Conservation (phyloP, 805 yeast genomes). For the Hanseniaspora lindneri region DNA sequence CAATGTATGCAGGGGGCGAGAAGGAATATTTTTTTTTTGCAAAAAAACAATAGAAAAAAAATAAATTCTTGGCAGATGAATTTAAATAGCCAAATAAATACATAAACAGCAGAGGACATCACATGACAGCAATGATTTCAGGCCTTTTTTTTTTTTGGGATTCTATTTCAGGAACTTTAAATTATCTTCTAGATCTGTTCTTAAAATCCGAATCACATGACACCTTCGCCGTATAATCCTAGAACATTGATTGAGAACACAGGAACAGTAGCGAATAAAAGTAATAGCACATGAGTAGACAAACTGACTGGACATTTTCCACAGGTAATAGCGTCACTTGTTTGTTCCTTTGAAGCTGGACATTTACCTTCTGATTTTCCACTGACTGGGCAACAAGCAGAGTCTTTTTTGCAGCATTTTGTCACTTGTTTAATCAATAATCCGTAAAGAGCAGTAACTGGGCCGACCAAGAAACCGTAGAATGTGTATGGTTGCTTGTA, state of each 20-base stretch:
- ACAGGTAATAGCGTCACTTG: background rate
- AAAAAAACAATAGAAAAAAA: no score
- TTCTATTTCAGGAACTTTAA: no score
- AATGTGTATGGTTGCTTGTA: conserved; percentile 64
- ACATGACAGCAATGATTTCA: no score
- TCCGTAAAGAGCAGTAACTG: conserved; percentile 10
- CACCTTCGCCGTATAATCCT: conserved; percentile 29
- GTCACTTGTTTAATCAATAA: conserved; percentile 3
- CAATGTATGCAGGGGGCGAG: no score
- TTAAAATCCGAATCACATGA: conserved; percentile 18
- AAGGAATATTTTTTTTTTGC: no score
- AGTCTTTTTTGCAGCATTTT: conserved; percentile 11
- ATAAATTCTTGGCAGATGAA: no score
- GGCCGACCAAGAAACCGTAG: conserved; percentile 36
- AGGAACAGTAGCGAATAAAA: conserved; percentile 18
- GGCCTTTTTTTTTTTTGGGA: no score
- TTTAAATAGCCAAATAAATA: no score
- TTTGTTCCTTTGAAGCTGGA: conserved; percentile 17
- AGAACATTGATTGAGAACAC: conserved; percentile 26
- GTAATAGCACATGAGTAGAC: conserved; percentile 18
- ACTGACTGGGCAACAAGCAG: conserved; percentile 11
- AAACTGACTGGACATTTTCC: conserved; percentile 6
- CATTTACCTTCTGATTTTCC: conserved; percentile 16
- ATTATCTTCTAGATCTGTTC: no score
- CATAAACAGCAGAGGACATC: no score